A percentile compares a stretch with the other conserved stretches of the same genome.
Conservation (phyloP, 1,284 basidiomycete genomes). For the Ceratobasidium sp. region DNA sequence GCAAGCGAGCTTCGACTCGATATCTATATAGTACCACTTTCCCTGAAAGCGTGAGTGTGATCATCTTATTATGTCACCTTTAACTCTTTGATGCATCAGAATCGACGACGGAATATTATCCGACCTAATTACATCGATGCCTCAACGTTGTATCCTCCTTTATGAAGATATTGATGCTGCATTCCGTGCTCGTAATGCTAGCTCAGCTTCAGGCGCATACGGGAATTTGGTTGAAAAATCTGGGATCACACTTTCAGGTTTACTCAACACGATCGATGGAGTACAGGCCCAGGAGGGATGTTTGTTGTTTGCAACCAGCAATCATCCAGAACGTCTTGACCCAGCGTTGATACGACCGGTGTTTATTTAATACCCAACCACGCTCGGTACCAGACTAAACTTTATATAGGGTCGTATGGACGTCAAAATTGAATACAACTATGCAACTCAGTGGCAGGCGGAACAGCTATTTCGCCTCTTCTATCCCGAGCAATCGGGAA, state of each 20-base stretch:
- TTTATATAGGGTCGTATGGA: slow-evolving; percentile 61
- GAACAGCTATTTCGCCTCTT: slow-evolving; percentile 64
- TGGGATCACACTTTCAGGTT: slow-evolving; percentile 60
- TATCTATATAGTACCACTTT: slow-evolving; percentile 67
- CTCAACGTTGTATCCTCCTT: slow-evolving; percentile 63
- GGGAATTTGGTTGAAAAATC: slow-evolving; percentile 44
- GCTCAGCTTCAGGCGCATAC: slow-evolving; percentile 36
- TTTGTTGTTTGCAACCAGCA: slow-evolving; percentile 67
- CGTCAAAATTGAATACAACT: slow-evolving; percentile 61
- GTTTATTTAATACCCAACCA: background rate
- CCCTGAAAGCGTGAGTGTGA: slow-evolving; percentile 59
- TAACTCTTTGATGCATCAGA: slow-evolving; percentile 51
- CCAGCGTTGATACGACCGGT: slow-evolving; percentile 61
- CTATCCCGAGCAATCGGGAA: slow-evolving; percentile 56
- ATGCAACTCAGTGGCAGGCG: slow-evolving; percentile 62
- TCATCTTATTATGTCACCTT: background rate
- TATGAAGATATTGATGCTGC: slow-evolving; percentile 69
- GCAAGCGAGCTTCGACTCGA: slow-evolving; percentile 65
- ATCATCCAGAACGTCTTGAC: slow-evolving; percentile 65
- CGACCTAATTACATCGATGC: slow-evolving; percentile 60
- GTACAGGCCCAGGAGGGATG: slow-evolving; percentile 63
- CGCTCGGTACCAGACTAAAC: background rate
- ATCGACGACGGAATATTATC: slow-evolving; percentile 63
- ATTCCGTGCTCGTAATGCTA: slow-evolving; percentile 58
- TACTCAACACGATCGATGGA: slow-evolving; percentile 67